phyloP scores from a whole-genome alignment of 768 basidiomycete species.

The Podaxis carcinomalis region DNA sequence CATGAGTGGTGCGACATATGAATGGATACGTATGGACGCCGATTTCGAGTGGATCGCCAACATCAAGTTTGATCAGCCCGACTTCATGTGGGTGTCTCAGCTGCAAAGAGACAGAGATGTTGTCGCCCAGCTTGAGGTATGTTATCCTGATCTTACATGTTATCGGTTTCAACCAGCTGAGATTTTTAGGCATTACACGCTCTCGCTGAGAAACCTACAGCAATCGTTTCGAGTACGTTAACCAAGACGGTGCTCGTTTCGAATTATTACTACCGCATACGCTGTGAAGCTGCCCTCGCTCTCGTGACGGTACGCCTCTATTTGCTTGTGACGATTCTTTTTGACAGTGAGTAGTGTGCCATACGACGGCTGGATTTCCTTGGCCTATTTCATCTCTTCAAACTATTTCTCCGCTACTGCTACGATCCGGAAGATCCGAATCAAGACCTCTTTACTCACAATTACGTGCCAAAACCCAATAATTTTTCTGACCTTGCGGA shows the following conservation, averaged over 20 bases:
- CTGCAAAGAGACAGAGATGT: conserved; percentile 94
- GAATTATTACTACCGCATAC: conserved; percentile 94
- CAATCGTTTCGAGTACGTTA: conserved; percentile 85
- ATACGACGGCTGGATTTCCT: conserved; percentile 78
- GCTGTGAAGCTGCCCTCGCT: conserved; percentile 89
- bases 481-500: conserved; percentile 89
- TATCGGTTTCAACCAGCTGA: neutral
- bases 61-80: conserved; percentile 89
- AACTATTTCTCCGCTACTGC: conserved; percentile 86
- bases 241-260: conserved; percentile 92
- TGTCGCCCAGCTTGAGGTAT: conserved; percentile 92
- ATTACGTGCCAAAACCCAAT: conserved; percentile 92
- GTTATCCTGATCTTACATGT: conserved; percentile 19
- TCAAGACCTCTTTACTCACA: conserved; percentile 81
- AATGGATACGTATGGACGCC: conserved; percentile 99
- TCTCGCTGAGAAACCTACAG: conserved; percentile 73
- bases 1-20: conserved; percentile 96
- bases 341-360: conserved; percentile 59
- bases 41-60: conserved; percentile 99
- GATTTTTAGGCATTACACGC: conserved; percentile 79
- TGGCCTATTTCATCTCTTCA: conserved; percentile 93
- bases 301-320: conserved; percentile 64
- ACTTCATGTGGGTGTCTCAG: conserved; percentile 99
- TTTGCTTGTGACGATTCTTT: conserved; percentile 7
- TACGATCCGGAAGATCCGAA: conserved; percentile 82